These are phyloP conservation scores for Moesziomyces aphidis DNA, from an alignment of 1,284 basidiomycete species.

Conservation along the genomic window DNA sequence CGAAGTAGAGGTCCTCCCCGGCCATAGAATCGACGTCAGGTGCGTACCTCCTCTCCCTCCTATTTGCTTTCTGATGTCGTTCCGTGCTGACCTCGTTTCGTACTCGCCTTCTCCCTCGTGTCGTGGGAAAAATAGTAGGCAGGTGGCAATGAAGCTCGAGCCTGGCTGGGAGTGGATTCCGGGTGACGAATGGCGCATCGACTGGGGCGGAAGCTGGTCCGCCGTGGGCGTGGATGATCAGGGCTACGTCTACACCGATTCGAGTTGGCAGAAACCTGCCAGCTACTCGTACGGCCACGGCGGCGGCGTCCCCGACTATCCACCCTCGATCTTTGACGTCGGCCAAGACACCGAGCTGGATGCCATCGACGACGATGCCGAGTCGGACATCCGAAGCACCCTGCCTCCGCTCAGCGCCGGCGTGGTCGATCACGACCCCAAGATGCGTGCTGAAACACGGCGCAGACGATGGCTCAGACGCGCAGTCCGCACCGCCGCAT, in stretches of 20 bases:
- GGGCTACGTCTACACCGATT: conserved; percentile 65
- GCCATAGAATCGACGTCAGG: conserved; percentile 51
- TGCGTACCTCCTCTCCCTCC: conserved; percentile 12
- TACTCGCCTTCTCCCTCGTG: background rate
- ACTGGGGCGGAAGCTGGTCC: conserved; percentile 65
- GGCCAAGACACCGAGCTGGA: conserved; percentile 10
- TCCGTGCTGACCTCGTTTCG: conserved; percentile 36
- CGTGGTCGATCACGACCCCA: conserved; percentile 41
- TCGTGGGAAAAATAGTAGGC: conserved; percentile 40
- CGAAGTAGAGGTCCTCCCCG: conserved; percentile 50
- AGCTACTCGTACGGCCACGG: conserved; percentile 62
- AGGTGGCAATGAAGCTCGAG: conserved; percentile 59
- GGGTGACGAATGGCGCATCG: conserved; percentile 67
- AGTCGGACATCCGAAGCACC: conserved; percentile 31
- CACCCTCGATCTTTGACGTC: conserved; percentile 40
- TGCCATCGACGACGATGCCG: conserved; percentile 8
- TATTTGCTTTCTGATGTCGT: background rate
- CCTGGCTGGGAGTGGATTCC: conserved; percentile 64
- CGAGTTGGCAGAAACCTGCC: conserved; percentile 62
- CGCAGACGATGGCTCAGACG: conserved; percentile 50
- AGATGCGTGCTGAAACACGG: conserved; percentile 38
- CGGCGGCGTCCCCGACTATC: conserved; percentile 40
- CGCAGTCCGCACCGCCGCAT: conserved; percentile 28
- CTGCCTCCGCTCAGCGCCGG: conserved; percentile 38
- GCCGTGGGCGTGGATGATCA: conserved; percentile 61